Conservation (phyloP, 1,284 basidiomycete genomes). For the Cryptococcus deneoformans region DNA sequence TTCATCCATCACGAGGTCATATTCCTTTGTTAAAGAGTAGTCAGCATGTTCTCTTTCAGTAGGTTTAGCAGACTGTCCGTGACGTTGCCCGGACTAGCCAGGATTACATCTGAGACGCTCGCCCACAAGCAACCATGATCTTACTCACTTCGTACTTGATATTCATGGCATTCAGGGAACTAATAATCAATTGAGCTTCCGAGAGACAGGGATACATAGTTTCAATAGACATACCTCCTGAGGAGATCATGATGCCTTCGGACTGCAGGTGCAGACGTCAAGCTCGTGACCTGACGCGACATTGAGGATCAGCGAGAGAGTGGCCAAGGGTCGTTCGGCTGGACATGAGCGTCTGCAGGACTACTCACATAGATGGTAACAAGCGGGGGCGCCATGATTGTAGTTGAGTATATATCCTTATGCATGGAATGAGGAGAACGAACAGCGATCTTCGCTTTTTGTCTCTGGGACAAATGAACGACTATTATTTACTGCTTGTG, state of each 20-base stretch:
- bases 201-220: background rate
- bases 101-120: background rate
- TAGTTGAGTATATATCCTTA: too few species aligned
- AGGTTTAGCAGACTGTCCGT: background rate
- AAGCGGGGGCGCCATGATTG: slow-evolving; percentile 14
- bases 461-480: too few species aligned
- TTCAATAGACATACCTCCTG: slow-evolving; percentile 26
- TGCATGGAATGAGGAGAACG: background rate
- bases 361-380: slow-evolving; percentile 17
- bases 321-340: background rate
- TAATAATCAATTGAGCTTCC: background rate
- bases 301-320: background rate
- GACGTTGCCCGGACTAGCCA: background rate
- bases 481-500: too few species aligned
- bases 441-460: background rate
- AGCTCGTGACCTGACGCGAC: slow-evolving; percentile 34
- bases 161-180: slow-evolving; percentile 38
- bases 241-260: slow-evolving; percentile 43
- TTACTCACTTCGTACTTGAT: slow-evolving; percentile 43
- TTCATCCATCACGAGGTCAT: slow-evolving; percentile 43
- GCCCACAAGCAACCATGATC: background rate
- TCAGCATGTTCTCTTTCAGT: background rate
- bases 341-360: too few species aligned
- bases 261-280: slow-evolving; percentile 43
- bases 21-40: slow-evolving; percentile 16